A percentile compares a stretch with the other conserved stretches of the same genome.
phyloP scores from a whole-genome alignment of 2,329 filamentous ascomycete genomes.

The Juglanconis juglandina region DNA sequence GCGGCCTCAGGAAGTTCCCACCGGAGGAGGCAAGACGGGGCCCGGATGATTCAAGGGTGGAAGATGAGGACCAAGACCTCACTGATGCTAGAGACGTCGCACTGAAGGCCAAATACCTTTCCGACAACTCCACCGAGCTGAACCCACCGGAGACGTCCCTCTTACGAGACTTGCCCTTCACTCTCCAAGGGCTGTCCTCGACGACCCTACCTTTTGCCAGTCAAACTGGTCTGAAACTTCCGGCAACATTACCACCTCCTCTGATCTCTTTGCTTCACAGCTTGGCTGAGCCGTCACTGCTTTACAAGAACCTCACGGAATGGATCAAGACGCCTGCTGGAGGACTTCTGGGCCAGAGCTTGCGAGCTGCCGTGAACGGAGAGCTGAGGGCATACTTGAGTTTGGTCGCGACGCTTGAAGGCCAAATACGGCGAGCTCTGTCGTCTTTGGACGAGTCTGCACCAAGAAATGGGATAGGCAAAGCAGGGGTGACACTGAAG shows the following conservation, averaged over 20 bases:
- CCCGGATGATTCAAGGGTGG: constrained; percentile 33
- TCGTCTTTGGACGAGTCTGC: constrained; percentile 66
- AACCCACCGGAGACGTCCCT: constrained; percentile 64
- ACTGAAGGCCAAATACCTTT: constrained; percentile 55
- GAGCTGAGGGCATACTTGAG: constrained; percentile 88
- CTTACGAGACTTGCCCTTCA: constrained; percentile 82
- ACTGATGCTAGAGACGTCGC: constrained; percentile 46
- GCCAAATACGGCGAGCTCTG: constrained; percentile 81
- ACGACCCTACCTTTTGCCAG: constrained; percentile 75
- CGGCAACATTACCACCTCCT: constrained; percentile 74
- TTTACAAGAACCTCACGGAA: constrained; percentile 75
- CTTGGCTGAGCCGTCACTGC: constrained; percentile 86
- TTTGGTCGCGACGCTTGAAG: constrained; percentile 86
- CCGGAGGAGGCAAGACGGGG: constrained; percentile 37
- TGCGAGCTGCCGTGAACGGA: constrained; percentile 78
- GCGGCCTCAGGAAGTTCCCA: constrained; percentile 45
- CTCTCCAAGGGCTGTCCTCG: constrained; percentile 86
- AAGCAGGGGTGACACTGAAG: constrained; percentile 88
- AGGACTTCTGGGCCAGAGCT: constrained; percentile 85
- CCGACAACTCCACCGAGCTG: constrained; percentile 53
- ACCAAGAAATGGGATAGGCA: constrained; percentile 69
- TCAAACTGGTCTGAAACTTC: constrained; percentile 69
- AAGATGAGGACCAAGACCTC: constrained; percentile 26
- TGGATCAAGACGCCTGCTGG: constrained; percentile 81
- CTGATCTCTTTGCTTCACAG: constrained; percentile 84